Conservation (phyloP, 2,329 filamentous ascomycete species). For the Fusarium tuaranense region DNA sequence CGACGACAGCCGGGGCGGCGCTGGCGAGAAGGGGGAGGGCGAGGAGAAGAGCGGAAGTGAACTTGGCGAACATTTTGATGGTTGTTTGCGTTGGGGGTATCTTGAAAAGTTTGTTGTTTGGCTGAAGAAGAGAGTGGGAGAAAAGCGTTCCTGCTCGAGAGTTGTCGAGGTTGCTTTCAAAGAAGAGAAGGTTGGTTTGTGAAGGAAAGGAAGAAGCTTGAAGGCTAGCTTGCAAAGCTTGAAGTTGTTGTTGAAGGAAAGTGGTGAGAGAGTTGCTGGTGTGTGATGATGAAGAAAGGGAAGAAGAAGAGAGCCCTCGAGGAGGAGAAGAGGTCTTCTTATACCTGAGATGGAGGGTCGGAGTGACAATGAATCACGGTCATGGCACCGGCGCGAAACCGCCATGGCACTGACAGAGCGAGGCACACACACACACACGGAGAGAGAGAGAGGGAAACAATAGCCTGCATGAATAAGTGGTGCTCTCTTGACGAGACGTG, state of each 20-base stretch:
- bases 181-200: slow-evolving; percentile 1
- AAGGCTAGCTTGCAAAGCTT: slow-evolving; percentile 22
- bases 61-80: slow-evolving; percentile 39
- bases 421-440: background rate
- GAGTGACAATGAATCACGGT: slow-evolving; percentile 27
- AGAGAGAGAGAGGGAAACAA: slow-evolving; percentile 3
- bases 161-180: background rate
- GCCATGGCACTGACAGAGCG: background rate
- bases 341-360: slow-evolving; percentile 8
- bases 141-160: background rate
- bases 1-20: slow-evolving; percentile 25
- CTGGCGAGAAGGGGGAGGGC: slow-evolving; percentile 32
- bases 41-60: slow-evolving; percentile 30
- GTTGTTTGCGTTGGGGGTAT: background rate
- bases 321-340: slow-evolving; percentile 17
- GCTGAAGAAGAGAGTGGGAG: background rate
- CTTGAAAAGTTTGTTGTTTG: background rate
- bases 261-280: background rate
- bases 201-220: slow-evolving; percentile 4
- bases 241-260: slow-evolving; percentile 7
- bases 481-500: background rate
- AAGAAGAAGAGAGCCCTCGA: background rate
- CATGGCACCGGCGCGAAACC: background rate
- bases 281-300: slow-evolving; percentile 17
- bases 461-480: slow-evolving; percentile 7